Base-by-base conservation (phyloP, 2,329 filamentous ascomycete species). In the Meredithiella fracta region DNA sequence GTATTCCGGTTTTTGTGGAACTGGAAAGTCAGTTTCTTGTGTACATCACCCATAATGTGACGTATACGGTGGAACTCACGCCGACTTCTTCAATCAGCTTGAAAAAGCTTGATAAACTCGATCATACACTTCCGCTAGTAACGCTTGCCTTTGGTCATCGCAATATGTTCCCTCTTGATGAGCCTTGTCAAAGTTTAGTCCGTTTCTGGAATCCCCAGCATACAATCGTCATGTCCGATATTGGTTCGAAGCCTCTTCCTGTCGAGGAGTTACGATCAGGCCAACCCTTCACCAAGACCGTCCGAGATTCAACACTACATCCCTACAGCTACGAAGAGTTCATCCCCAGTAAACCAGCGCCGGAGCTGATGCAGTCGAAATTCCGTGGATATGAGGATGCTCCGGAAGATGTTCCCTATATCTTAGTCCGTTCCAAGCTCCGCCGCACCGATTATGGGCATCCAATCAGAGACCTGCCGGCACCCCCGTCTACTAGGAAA, bases 391-490 rank as follows among this genome's bases (percentile, higher is more conserved):
- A 70, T 44, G 66, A 69, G 0, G 61, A 70, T 0, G 67, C 68
- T 0, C 71, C 73, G 0, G 62, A 64, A 1, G 66, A 78, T n/a
- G 66, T 65, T 0, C 69, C 74, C 0, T 79, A 80, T 62, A 59
- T 82, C 1, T 66, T 67, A 1, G 62, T 80, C 0, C 65, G 61
- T 17, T 71, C 65, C 44, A 78, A 78, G 65, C 74, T 79, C 0
- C 75, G 72, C 56, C 72, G 79, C 47, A 68, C 70, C 2, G 80
- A 85, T 62, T 80, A 82, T 51, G 70, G 86, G 3, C 78, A 82
- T 59, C 65, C 54, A 1, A 11, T 65, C 22, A n/a, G 34, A 7
- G 20, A 59, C 52, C 11, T 34, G 2, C 51, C 56, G 26, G 26
- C 55, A 8, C 60, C 65, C 0, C 70, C 69, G n/a, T 23, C 31